Base-by-base conservation (phyloP, 148 eudicot species). In the Arctostaphylos glauca region DNA sequence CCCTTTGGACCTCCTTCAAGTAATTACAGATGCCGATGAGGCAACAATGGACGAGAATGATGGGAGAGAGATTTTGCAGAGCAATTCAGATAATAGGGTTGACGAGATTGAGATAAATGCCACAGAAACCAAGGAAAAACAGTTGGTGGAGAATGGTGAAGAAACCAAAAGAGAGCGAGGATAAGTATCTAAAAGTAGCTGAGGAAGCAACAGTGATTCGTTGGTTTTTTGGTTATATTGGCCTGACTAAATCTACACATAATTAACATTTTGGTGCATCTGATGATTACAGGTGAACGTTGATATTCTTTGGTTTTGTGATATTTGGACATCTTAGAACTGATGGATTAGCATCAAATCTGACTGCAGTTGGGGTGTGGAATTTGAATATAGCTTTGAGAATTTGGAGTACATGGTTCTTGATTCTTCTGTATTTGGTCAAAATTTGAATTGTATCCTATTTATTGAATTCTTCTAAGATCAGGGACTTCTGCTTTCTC, bases 1-100 rank as follows among this genome's bases (percentile, higher is more conserved):
- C 56, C 86, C 91, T 43, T 16, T 82, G 43, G 89, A 89, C 47
- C 89, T 89, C 71, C 89, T 91, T 79, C 85, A 89, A 66, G 79
- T 80, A 78, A 84, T 81, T 12, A n/a, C n/a, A 68, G 56, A 87
- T 41, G 80, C 74, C 67, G 81, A 43, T 55, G 56, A 76, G 71
- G 82, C 31, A 21, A 25, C 52, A 23, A 18, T 15, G n/a, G 50
- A 43, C 10, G 48, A 77, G 38, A 78, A 83, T 74, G 71, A 21
- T 75, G 19, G 21, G 31, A 62, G 47, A 44, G 81, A 43, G 48
- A 54, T 16, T 12, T 77, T 41, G 25, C 66, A 55, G 47, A 56
- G 48, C 14, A 6, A 5, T 23, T 12, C 60, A 14, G 80, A 31
- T 31, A 31, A 0, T 31, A 31, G 38, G 3, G 41, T 58, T 15